A percentile compares a stretch with the other conserved stretches of the same genome.
Evolutionary conservation across 2,329 filamentous ascomycete genomes (phyloP).

Genomic region (Colletotrichum shisoi): DNA sequence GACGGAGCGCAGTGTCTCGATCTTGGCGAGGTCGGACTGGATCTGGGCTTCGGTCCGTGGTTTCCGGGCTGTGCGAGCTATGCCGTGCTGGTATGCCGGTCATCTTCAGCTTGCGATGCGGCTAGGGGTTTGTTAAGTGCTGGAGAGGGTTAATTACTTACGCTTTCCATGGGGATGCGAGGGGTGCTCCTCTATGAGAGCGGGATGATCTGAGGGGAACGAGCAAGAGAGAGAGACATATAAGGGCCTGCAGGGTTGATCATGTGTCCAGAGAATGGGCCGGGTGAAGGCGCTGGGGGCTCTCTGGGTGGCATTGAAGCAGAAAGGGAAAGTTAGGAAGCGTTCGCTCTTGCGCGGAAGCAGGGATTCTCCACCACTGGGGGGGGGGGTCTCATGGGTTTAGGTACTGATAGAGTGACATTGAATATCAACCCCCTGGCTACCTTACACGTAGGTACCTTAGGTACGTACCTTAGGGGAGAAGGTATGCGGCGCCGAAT

Average conservation of each 20-base stretch:
- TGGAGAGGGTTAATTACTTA: conserved; percentile 40
- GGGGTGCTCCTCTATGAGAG: conserved; percentile 28
- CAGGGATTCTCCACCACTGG: conserved; percentile 36
- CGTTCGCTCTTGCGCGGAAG: conserved; percentile 2
- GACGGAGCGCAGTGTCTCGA: conserved; percentile 76
- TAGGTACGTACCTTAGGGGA: no score
- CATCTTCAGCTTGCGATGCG: conserved; percentile 25
- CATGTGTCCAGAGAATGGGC: conserved; percentile 15
- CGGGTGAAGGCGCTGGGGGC: conserved; percentile 26
- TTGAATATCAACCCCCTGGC: no score
- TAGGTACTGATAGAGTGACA: no score
- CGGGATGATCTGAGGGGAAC: neutral
- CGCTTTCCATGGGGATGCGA: conserved; percentile 39
- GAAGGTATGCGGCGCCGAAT: no score
- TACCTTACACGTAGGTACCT: no score
- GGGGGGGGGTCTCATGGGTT: neutral
- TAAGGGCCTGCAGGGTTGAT: conserved; percentile 5
- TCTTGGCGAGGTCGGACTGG: conserved; percentile 76
- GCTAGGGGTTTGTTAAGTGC: neutral
- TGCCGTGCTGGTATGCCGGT: conserved; percentile 72
- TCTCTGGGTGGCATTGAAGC: conserved; percentile 30
- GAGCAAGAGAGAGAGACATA: neutral
- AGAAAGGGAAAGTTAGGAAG: conserved; percentile 23
- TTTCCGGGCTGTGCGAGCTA: conserved; percentile 70
- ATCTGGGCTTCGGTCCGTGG: conserved; percentile 73